Evolutionary conservation across 768 basidiomycete genomes (phyloP).

Genomic region (Kwoniella sp.): DNA sequence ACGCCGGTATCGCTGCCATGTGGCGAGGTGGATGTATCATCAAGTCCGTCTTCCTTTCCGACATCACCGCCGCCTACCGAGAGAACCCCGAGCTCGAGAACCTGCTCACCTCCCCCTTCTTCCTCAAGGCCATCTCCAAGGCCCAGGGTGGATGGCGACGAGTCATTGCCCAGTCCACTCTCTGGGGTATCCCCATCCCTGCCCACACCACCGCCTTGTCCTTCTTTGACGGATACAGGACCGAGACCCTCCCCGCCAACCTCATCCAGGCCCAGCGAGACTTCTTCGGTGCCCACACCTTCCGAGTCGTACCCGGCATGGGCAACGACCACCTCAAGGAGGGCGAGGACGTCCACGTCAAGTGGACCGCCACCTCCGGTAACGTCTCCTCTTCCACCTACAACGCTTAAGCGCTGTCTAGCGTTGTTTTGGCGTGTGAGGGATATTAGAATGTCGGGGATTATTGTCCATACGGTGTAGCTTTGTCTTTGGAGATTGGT

Average conservation of each 20-base stretch:
- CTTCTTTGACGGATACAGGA: slow-evolving; percentile 98
- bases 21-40: slow-evolving; percentile 99
- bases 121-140: slow-evolving; percentile 77
- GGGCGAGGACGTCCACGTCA: slow-evolving; percentile 89
- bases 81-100: slow-evolving; percentile 83
- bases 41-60: slow-evolving; percentile 56
- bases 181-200: slow-evolving; percentile 96
- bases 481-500: not conserved
- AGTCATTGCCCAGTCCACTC: slow-evolving; percentile 87
- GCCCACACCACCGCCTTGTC: slow-evolving; percentile 92
- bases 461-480: slow-evolving; percentile 2
- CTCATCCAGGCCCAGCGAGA: slow-evolving; percentile 95
- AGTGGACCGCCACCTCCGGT: slow-evolving; percentile 98
- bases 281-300: slow-evolving; percentile 99
- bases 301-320: slow-evolving; percentile 86
- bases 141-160: slow-evolving; percentile 99
- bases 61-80: slow-evolving; percentile 65
- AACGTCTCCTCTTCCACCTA: slow-evolving; percentile 83
- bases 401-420: slow-evolving; percentile 54
- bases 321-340: slow-evolving; percentile 76
- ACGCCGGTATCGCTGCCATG: slow-evolving; percentile 95
- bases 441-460: not conserved
- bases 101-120: slow-evolving; percentile 92
- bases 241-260: slow-evolving; percentile 89
- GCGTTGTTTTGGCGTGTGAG: not conserved